Conservation (phyloP, 306 rosid genomes). For the Lathyrus tuberosus region DNA sequence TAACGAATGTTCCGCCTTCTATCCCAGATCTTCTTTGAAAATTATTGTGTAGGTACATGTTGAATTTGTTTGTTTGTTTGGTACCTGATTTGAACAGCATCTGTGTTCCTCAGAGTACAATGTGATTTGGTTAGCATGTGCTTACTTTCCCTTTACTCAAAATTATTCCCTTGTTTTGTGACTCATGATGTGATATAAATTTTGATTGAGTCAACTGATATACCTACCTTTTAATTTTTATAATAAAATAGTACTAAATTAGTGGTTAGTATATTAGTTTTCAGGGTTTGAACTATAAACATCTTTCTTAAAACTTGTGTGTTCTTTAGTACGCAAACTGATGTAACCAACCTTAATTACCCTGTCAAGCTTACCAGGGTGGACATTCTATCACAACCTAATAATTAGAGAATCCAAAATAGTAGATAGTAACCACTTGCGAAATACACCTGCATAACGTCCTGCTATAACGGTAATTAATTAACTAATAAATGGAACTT, state of each 20-base stretch:
- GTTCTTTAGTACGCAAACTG: no score
- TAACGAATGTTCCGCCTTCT: not conserved
- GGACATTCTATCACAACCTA: not conserved
- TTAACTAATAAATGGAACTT: not conserved
- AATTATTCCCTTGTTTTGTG: not conserved
- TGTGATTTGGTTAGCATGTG: not conserved
- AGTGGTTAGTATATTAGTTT: no score
- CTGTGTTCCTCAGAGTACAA: not conserved
- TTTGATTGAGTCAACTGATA: no score
- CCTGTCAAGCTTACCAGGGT: not conserved
- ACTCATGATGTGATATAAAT: no score
- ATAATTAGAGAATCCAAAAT: not conserved
- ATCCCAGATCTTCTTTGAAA: constrained; percentile 8
- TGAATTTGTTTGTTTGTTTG: constrained; percentile 13
- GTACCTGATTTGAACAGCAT: constrained; percentile 22
- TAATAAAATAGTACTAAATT: no score
- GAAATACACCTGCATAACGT: not conserved
- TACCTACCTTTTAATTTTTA: no score
- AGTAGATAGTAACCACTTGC: not conserved
- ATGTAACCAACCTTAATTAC: no score
- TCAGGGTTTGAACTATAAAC: no score
- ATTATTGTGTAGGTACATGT: constrained; percentile 3
- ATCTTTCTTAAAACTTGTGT: no score
- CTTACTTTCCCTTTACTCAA: not conserved
- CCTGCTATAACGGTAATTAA: not conserved